Conservation (phyloP, 164 flowering plant species). For the Sedum album region DNA sequence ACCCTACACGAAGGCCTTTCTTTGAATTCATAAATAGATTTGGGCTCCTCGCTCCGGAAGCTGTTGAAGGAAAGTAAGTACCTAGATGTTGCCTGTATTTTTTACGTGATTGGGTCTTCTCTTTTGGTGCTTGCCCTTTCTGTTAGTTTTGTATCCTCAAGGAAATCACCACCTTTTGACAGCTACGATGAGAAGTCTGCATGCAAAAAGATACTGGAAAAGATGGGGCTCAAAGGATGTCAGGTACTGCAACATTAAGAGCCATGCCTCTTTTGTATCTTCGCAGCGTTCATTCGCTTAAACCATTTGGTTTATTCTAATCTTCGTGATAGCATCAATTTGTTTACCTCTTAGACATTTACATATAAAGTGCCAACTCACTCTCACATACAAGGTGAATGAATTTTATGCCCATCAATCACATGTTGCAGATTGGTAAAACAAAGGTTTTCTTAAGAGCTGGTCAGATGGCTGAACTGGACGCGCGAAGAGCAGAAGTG, state of each 20-base stretch:
- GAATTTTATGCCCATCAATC: background rate
- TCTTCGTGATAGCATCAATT: background rate
- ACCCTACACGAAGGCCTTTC: conserved; percentile 66
- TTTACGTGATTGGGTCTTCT: background rate
- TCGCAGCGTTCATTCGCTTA: background rate
- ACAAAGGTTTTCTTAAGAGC: conserved; percentile 74
- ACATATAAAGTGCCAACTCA: background rate
- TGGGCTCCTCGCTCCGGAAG: conserved; percentile 64
- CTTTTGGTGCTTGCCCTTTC: background rate
- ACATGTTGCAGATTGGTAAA: conserved; percentile 52
- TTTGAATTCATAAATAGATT: conserved; percentile 69
- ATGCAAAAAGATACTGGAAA: conserved; percentile 54
- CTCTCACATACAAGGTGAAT: background rate
- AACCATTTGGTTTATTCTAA: background rate
- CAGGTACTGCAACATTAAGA: conserved; percentile 34
- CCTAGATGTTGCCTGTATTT: background rate
- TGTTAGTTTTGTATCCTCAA: background rate
- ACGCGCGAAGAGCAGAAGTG: conserved; percentile 64
- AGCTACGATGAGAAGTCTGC: conserved; percentile 61
- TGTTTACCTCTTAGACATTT: background rate
- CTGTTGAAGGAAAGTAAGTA: conserved; percentile 48
- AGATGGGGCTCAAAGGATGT: conserved; percentile 57
- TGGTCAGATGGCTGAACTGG: conserved; percentile 85
- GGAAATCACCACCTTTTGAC: conserved; percentile 12
- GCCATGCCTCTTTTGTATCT: background rate